Percentiles rank a stretch among this genome's conserved stretches.
Conservation (phyloP, 1,139 yeast species). For the Kurtzmaniella quercitrusa region DNA sequence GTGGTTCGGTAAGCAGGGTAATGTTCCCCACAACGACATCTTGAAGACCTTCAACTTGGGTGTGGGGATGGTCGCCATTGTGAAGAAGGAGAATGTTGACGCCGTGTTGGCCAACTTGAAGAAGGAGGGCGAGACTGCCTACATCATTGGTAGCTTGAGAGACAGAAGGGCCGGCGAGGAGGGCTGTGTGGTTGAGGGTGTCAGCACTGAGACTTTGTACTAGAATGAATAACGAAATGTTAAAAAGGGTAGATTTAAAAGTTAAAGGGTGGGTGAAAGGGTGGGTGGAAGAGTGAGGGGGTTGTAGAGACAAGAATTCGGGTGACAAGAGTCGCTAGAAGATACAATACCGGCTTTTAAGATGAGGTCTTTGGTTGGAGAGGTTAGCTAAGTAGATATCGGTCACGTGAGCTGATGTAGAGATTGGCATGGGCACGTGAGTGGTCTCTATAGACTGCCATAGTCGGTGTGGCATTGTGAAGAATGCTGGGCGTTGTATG, state of each 20-base stretch:
- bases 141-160: slow-evolving; percentile 71
- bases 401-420: too few species aligned
- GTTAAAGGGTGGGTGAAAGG: too few species aligned
- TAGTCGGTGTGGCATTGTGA: neutral
- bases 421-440: too few species aligned
- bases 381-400: too few species aligned
- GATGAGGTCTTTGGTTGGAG: too few species aligned
- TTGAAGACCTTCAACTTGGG: slow-evolving; percentile 94
- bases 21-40: slow-evolving; percentile 80
- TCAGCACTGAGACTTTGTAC: slow-evolving; percentile 57
- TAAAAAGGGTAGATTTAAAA: neutral
- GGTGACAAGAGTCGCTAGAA: too few species aligned
- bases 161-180: slow-evolving; percentile 49
- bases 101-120: slow-evolving; percentile 51
- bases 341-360: too few species aligned
- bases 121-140: slow-evolving; percentile 71
- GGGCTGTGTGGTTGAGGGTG: slow-evolving; percentile 56
- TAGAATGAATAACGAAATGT: slow-evolving; percentile 17
- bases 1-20: slow-evolving; percentile 92
- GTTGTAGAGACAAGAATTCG: too few species aligned
- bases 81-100: slow-evolving; percentile 57
- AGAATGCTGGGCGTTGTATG: too few species aligned
- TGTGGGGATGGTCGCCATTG: slow-evolving; percentile 93
- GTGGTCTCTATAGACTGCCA: too few species aligned
- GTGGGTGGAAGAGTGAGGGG: too few species aligned